Evolutionary conservation across 2,329 filamentous ascomycete species (phyloP), one percentile per base, ranked within the genome.

Genomic region (Uncinocarpus reesii): DNA sequence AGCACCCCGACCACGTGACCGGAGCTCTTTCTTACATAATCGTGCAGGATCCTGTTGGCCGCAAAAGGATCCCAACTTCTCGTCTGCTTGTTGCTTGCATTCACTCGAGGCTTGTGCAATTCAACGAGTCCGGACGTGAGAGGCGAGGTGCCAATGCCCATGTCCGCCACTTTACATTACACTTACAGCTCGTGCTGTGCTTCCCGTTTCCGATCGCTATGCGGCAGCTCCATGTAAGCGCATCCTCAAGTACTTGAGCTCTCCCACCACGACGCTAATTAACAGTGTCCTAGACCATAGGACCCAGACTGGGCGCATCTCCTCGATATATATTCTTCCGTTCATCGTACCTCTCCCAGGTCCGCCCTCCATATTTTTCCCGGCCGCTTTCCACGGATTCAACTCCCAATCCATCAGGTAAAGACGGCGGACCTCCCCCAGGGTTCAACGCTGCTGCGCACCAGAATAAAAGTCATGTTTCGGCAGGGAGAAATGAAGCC

Each of bases 331-430:
- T 45, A 49, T 29, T 48, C 51, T 38, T 54, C 55, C 21, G 49
- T 54, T 50, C 45, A 55, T 41, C 50, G 50, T 38, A n/a, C n/a
- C n/a, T n/a, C n/a, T n/a, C n/a, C n/a, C n/a, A n/a, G n/a, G n/a
- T n/a, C n/a, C n/a, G n/a, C n/a, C n/a, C 28, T 32, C 21, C 40
- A 4, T 41, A 41, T 31, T 58, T 53, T 18, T 48, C 52, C 32
- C 64, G 63, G 44, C 57, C 50, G 36, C 53, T 66, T 42, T 62
- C 65, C n/a, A 58, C 53, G n/a, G 56, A 62, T 43, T 54, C 56
- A 24, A 54, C 53, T 41, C 49, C 55, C 26, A 57, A 43, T 44
- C 44, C 53, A 11, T 13, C 34, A 8, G 18, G 37, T n/a, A 37
- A 37, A 7, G 20, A 42, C 29, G 35, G 20, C 20, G 35, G 43